Percentiles rank a stretch among this genome's conserved stretches.
phyloP scores from a whole-genome alignment of 148 eudicot species.

The Rhododendron henanense region DNA sequence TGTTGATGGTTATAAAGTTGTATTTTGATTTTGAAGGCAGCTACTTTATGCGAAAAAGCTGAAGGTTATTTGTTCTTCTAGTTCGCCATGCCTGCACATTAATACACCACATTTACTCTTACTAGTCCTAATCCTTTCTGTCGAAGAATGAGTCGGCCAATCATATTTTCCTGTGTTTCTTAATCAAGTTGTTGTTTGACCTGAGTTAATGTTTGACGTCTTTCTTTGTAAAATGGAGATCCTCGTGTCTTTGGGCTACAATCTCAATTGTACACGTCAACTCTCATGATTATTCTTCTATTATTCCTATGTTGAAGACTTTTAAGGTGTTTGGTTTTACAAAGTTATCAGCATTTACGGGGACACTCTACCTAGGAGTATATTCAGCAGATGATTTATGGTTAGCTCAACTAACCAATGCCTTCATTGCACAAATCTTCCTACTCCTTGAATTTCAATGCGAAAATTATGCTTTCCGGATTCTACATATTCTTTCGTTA shows the following conservation, averaged over 20 bases:
- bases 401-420: constrained; percentile 4
- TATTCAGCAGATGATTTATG: background rate
- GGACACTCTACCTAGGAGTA: background rate
- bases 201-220: background rate
- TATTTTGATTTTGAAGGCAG: background rate
- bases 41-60: background rate
- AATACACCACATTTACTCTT: background rate
- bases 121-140: background rate
- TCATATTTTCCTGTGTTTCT: background rate
- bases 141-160: too few relatives aligned
- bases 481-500: background rate
- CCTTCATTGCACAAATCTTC: background rate
- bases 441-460: background rate
- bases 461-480: background rate
- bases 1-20: background rate
- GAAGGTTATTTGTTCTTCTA: background rate
- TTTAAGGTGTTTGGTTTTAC: background rate
- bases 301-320: background rate
- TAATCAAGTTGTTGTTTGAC: background rate
- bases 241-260: background rate
- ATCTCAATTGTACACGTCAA: background rate
- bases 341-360: background rate
- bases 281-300: background rate
- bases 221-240: constrained; percentile 7
- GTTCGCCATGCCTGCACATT: background rate